Conservation (phyloP, 495 filamentous ascomycete species). For the Penicillium mononematosum region DNA sequence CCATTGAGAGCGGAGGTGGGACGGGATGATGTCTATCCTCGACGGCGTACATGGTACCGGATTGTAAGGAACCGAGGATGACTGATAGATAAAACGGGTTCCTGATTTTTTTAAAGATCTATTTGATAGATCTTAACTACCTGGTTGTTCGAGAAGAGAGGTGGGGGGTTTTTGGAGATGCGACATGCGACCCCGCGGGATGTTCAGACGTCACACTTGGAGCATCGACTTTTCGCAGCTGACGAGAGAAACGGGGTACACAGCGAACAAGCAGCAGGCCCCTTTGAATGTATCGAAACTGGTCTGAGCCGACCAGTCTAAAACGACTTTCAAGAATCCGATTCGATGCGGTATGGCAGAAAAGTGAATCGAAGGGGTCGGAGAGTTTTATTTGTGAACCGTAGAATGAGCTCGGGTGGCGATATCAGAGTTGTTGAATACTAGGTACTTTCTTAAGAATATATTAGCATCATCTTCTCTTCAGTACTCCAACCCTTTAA, state of each 20-base stretch:
- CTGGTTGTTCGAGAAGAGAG: conserved; percentile 12
- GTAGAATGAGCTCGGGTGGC: conserved; percentile 15
- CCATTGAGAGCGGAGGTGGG: conserved; percentile 48
- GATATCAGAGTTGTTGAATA: not conserved
- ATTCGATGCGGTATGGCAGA: conserved; percentile 7
- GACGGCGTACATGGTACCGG: conserved; percentile 45
- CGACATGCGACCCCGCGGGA: conserved; percentile 33
- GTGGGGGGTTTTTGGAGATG: conserved; percentile 1
- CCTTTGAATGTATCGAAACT: not conserved
- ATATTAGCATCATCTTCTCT: not conserved
- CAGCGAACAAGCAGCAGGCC: conserved; percentile 1
- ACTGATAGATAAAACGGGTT: conserved; percentile 14
- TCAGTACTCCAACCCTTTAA: too few species aligned
- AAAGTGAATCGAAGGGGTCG: not conserved
- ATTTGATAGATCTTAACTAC: conserved; percentile 19
- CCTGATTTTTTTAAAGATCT: conserved; percentile 7
- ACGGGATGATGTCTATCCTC: conserved; percentile 45
- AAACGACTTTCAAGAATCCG: not conserved
- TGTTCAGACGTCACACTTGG: conserved; percentile 34
- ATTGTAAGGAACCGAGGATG: conserved; percentile 29
- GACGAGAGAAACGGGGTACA: conserved; percentile 11
- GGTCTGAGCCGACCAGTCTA: not conserved
- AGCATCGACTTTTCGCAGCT: conserved; percentile 30
- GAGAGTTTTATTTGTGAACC: conserved; percentile 9
- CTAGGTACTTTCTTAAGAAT: too few species aligned